Base-by-base conservation (phyloP, 257 asterid species). In the Parsonsia alboflavescens region DNA sequence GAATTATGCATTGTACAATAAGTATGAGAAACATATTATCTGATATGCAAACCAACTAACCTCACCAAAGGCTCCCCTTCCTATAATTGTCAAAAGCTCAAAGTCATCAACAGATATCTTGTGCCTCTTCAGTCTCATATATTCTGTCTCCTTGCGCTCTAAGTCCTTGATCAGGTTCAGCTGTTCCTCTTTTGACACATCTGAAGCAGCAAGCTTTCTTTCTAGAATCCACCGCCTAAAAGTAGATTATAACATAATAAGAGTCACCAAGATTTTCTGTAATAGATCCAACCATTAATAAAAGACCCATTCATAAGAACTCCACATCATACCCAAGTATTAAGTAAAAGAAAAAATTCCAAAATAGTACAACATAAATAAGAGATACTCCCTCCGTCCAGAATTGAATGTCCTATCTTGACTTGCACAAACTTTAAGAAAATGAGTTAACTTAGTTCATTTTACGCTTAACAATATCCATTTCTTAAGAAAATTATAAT, bases 1-100 rank as follows among this genome's bases (percentile, higher is more conserved):
- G 39, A 33, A 33, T 33, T 33, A 33, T 3, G 3, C 39, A 33
- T 33, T 33, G 39, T 33, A 33, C 3, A 33, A 33, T 33, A 33
- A 33, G 39, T 3, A 33, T 33, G 39, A 33, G 39, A 33, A 33
- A 33, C 39, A 33, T 59, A 9, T 59, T 26, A 59, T 59, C 19
- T 39, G 30, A 11, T 21, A 67, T 26, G 68, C 57, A 75, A 26
- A 56, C 46, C 13, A 36, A 79, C 93, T 85, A 80, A 93, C 97
- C 97, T 94, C 99, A 24, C 97, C 99, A 80, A 86, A 94, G 76
- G 99, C 99, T 78, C 99, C 99, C 74, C 97, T 94, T 41, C 99
- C 98, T 16, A 94, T 94, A 80, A 94, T 92, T 65, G 98, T 90
- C 72, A 94, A 91, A 80, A 88, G 97, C 86, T 92, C 99, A 79